Evolutionary conservation across 2,329 filamentous ascomycete species (phyloP), one percentile per base, ranked within the genome.

Genomic region (Fragosphaeria purpurea): DNA sequence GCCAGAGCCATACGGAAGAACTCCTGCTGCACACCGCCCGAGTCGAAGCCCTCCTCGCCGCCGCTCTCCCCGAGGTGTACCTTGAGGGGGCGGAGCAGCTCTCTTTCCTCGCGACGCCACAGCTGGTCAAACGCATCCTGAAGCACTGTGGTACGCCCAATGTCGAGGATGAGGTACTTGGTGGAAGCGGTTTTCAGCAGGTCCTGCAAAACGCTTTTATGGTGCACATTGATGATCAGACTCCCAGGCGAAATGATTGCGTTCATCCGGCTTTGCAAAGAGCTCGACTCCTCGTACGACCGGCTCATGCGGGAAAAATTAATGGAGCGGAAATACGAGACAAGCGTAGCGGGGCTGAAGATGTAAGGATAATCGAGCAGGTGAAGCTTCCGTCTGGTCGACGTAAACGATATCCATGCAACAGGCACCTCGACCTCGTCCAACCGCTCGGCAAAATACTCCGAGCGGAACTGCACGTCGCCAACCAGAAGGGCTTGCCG

Each of bases 21-120:
- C 56, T 98, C 93, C 63, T 95, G 90, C 59, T 96, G 91, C 1
- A 98, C 90, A 55, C 93, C 93, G 42, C 93, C 93, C 46, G 91
- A 88, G 64, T 98, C 93, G 37, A 94, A 80, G 0, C 93, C 93
- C 63, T 94, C 83, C 65, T 97, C 93, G 34, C 88, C 88, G 48
- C 75, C 74, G 37, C 88, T 83, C 62, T 88, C 85, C 4, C 89
- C 89, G 51, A 97, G 79, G 47, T 88, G 83, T 7, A 98, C 84
- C 60, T 95, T 95, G 37, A 98, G 69, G 1, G 93, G 93, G 32
- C 88, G 80, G 60, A 91, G 71, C 4, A 97, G 71, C 67, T 96
- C 88, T 38, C 86, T 77, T 60, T 82, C 80, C 65, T 96, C 84
- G 38, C 89, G 79, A 49, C 87, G 81, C 88, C 91, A 96, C 2